A percentile compares a stretch with the other conserved stretches of the same genome.
Evolutionary conservation across 768 basidiomycete species (phyloP).

Genomic region (Lentinus tigrinus): DNA sequence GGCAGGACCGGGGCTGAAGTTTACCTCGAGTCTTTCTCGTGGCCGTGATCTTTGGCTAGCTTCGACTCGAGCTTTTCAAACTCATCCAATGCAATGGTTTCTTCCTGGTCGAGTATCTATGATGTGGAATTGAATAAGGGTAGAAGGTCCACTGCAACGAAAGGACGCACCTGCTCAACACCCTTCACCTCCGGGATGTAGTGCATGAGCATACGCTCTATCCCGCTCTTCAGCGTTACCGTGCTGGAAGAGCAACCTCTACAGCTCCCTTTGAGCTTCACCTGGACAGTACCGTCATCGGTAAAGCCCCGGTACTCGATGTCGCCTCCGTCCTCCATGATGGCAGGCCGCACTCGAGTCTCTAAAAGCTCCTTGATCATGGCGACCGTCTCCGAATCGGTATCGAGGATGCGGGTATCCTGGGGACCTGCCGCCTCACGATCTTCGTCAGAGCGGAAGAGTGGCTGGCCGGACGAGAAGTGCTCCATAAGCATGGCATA

Average conservation of each 20-base stretch:
- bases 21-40: constrained; percentile 45
- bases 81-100: constrained; percentile 81
- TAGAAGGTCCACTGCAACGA: background rate
- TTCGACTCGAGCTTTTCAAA: constrained; percentile 82
- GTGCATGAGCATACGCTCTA: constrained; percentile 99
- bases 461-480: constrained; percentile 85
- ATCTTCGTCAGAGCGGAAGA: constrained; percentile 85
- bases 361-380: constrained; percentile 99
- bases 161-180: constrained; percentile 71
- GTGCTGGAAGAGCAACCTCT: constrained; percentile 92
- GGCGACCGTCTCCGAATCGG: constrained; percentile 93
- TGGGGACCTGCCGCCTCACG: constrained; percentile 82
- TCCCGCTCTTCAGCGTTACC: constrained; percentile 94
- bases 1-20: constrained; percentile 20
- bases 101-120: constrained; percentile 89
- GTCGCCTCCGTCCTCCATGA: constrained; percentile 99
- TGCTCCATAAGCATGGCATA: constrained; percentile 96
- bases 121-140: background rate
- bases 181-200: constrained; percentile 96
- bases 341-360: constrained; percentile 91
- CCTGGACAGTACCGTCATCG: constrained; percentile 78
- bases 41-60: constrained; percentile 40
- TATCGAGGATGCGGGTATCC: constrained; percentile 91
- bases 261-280: constrained; percentile 97
- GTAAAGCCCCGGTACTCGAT: constrained; percentile 93